Base-by-base conservation (phyloP, 2,329 filamentous ascomycete species). In the Phialophora tarda region DNA sequence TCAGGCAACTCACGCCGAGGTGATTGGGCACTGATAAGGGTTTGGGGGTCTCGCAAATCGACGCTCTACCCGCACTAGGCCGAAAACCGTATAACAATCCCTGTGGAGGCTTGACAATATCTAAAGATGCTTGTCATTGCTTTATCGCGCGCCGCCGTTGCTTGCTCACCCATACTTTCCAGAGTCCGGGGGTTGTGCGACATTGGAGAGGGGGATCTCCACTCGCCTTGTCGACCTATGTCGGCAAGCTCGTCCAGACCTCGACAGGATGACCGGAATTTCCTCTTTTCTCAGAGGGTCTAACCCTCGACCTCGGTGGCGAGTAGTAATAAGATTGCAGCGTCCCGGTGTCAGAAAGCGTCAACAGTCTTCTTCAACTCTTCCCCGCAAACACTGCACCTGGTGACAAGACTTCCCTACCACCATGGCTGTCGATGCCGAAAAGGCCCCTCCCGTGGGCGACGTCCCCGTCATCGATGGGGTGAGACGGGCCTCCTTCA, bases 391-490 rank as follows among this genome's bases (percentile, higher is more conserved):
- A 55, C 28, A 21, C 53, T 10, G 10, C 53, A 21, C 12, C 26
- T 5, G 11, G 8, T 34, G 53, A 30, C 28, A 4, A 12, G 53
- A 30, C 53, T 28, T 7, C 14, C 34, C 58, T 12, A n/a, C 32
- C 59, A 56, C 24, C 57, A 70, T 70, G 69, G 32, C 47, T 30
- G 26, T 61, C 57, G 66, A 68, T 51, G 34, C 66, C 17, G 66
- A 70, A 62, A 70, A 70, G 47, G 32, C 41, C 24, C n/a, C 59
- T 23, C 56, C 64, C 4, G 32, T 11, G 21, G 48, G 50, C 30
- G 63, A 70, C 14, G 59, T 50, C 17, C 59, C 69, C n/a, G 59
- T 66, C 38, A 23, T 59, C n/a, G 66, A 57, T 10, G 69, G 55
- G 8, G 32, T 24, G 14, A 50, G 64, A 53, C 55, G 23, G 28